A percentile compares a stretch with the other conserved stretches of the same genome.
phyloP scores from a whole-genome alignment of 805 yeast genomes.

The Kuraishia hungarica region DNA sequence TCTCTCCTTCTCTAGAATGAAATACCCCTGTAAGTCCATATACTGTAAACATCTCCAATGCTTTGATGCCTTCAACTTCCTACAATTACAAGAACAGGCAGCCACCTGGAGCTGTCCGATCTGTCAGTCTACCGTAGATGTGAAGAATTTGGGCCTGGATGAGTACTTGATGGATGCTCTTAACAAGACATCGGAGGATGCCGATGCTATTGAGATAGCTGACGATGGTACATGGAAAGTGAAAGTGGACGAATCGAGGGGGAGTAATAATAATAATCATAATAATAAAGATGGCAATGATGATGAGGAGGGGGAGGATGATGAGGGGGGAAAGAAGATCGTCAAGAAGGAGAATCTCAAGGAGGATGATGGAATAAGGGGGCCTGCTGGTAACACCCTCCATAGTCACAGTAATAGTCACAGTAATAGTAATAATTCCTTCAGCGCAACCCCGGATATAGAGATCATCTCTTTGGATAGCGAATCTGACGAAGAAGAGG shows the following conservation, averaged over 20 bases:
- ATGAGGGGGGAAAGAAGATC: neutral
- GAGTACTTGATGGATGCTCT: slow-evolving; percentile 67
- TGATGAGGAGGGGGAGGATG: slow-evolving; percentile 7
- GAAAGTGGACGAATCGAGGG: slow-evolving; percentile 9
- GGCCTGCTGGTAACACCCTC: neutral
- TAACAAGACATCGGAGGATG: slow-evolving; percentile 38
- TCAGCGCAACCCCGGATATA: slow-evolving; percentile 18
- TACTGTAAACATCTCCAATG: slow-evolving; percentile 80
- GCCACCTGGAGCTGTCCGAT: slow-evolving; percentile 89
- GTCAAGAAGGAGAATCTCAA: no score
- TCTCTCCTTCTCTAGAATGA: slow-evolving; percentile 60
- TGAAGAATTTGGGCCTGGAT: slow-evolving; percentile 59
- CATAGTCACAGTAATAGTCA: neutral
- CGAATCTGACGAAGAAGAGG: slow-evolving; percentile 20
- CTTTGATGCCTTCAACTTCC: slow-evolving; percentile 70
- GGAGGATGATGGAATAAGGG: no score
- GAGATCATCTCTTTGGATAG: slow-evolving; percentile 43
- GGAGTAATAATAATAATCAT: slow-evolving; percentile 9
- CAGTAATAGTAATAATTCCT: no score
- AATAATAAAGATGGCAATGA: slow-evolving; percentile 18
- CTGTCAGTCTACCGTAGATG: slow-evolving; percentile 46
- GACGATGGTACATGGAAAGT: slow-evolving; percentile 70
- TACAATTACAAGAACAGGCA: slow-evolving; percentile 68
- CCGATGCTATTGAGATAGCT: slow-evolving; percentile 58
- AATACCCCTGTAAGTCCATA: slow-evolving; percentile 60